Evolutionary conservation across 1,139 yeast species (phyloP).

Genomic region (Yamadazyma conglobata): DNA sequence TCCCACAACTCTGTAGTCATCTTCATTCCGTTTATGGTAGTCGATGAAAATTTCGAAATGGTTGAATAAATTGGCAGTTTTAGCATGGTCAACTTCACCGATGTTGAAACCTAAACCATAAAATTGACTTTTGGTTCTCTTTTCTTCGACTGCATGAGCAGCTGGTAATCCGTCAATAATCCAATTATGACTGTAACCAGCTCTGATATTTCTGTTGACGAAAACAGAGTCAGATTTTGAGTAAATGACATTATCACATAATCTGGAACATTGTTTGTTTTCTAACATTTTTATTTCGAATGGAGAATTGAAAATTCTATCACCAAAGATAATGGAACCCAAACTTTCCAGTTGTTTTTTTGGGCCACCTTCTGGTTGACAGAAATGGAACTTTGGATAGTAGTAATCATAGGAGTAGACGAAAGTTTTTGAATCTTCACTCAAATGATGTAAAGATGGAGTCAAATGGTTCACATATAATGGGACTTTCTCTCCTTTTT

Average conservation of each 20-base stretch:
- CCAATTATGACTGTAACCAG: constrained; percentile 90
- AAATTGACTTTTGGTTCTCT: constrained; percentile 54
- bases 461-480: constrained; percentile 86
- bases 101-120: constrained; percentile 81
- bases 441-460: constrained; percentile 59
- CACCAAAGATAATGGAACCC: constrained; percentile 93
- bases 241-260: constrained; percentile 58
- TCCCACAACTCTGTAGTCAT: constrained; percentile 84
- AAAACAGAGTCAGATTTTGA: constrained; percentile 66
- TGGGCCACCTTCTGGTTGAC: constrained; percentile 68
- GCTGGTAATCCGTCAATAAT: constrained; percentile 93
- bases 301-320: constrained; percentile 91
- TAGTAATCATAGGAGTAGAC: constrained; percentile 83
- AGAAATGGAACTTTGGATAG: constrained; percentile 78
- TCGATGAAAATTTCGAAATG: constrained; percentile 79
- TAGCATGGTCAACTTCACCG: constrained; percentile 54
- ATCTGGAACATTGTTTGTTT: constrained; percentile 57
- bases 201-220: constrained; percentile 72
- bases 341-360: constrained; percentile 81
- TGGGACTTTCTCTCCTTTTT: constrained; percentile 67
- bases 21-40: constrained; percentile 72
- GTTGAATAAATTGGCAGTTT: constrained; percentile 60
- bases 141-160: constrained; percentile 58
- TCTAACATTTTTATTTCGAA: constrained; percentile 76
- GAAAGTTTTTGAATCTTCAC: constrained; percentile 45